Evolutionary conservation across 768 basidiomycete species (phyloP), one percentile per base, ranked within the genome.

Genomic region (Tylopilus balloui): DNA sequence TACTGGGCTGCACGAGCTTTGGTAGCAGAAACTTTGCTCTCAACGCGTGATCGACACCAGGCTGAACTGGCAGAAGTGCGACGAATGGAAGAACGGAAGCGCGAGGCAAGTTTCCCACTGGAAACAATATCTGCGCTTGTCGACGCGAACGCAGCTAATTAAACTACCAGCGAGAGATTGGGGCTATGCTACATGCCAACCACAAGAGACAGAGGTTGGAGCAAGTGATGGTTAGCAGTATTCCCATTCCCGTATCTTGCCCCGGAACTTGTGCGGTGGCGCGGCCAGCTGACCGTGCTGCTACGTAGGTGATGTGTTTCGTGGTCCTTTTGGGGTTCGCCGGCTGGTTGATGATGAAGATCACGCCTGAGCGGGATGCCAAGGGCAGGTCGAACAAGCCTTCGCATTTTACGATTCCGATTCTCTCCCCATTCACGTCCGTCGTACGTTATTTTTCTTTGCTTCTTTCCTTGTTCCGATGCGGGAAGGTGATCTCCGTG

Each of bases 391-490:
- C 32, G 32, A 34, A 9, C 42, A 54, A 45, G 42, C 50, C 83
- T 1, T 71, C 77, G 1, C 87, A 88, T 60, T 87, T 87, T 62
- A 88, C 86, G 0, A 83, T 89, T 20, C 86, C 87, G 4, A 81
- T 89, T 4, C 63, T 89, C 15, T 89, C 87, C 0, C 87, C 86
- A 0, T 89, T 88, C 56, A 78, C 85, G 2, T 87, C 85, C 10
- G 87, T 88, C 61, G 86, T 88, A 20, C 25, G 65, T 51, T 7
- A 34, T 39, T n/a, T 38, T 45, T 17, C 13, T 3, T 19, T 13
- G 32, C 27, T 34, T 36, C 37, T 48, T 40, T 25, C 39, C 50
- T 28, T 38, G 32, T 53, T 48, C 36, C 45, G 46, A 34, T 6
- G 29, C 25, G 24, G 32, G 13, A 36, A 44, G 31, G 24, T 42